A percentile compares a stretch with the other conserved stretches of the same genome.
These are phyloP conservation scores for Suillus subluteus DNA, from an alignment of 768 basidiomycete genomes.

Conservation along the genomic window DNA sequence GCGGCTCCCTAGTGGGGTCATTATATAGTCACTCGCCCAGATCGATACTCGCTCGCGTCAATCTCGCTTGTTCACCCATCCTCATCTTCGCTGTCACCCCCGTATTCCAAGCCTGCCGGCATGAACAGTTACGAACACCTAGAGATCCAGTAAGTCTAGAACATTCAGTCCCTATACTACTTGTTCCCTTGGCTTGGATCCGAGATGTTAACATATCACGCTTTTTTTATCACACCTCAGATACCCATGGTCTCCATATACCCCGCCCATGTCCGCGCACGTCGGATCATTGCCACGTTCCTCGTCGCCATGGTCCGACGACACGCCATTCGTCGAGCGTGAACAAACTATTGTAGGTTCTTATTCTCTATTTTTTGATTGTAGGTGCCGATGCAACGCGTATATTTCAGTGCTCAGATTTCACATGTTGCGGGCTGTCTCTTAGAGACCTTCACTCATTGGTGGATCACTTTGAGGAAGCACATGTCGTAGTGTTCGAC, in stretches of 20 bases:
- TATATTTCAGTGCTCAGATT: slow-evolving; percentile 43
- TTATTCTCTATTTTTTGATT: neutral
- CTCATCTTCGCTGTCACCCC: neutral
- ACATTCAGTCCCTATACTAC: neutral
- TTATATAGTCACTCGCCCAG: neutral
- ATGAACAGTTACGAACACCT: slow-evolving; percentile 2
- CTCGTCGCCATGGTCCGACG: slow-evolving; percentile 17
- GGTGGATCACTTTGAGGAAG: slow-evolving; percentile 54
- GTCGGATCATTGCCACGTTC: neutral
- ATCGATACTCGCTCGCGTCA: neutral
- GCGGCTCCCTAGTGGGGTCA: neutral
- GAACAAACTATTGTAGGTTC: slow-evolving; percentile 27
- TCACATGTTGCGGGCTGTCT: slow-evolving; percentile 50
- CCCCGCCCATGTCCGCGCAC: slow-evolving; percentile 8
- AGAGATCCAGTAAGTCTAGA: slow-evolving; percentile 4
- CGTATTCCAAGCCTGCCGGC: neutral
- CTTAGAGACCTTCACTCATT: slow-evolving; percentile 53
- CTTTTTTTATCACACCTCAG: neutral
- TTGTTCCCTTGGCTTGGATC: neutral
- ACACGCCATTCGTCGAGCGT: slow-evolving; percentile 11
- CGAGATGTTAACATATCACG: neutral
- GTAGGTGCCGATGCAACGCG: neutral
- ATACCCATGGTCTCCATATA: slow-evolving; percentile 9
- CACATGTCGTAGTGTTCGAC: slow-evolving; percentile 39
- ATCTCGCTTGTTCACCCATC: neutral